Conservation (phyloP, 2,329 filamentous ascomycete genomes). For the Coleophoma eucalyptorum region DNA sequence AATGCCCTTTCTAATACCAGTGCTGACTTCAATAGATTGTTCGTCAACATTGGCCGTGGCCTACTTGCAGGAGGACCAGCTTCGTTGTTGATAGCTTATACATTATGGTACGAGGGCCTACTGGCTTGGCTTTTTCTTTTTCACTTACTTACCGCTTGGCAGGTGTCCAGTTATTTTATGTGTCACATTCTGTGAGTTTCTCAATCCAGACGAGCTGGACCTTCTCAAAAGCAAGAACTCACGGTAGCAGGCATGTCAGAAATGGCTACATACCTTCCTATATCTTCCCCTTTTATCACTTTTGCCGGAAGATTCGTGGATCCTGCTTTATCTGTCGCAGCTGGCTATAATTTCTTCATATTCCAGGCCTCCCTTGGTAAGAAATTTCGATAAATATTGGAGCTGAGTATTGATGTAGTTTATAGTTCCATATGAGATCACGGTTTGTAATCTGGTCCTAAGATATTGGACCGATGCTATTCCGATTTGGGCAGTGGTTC, state of each 20-base stretch:
- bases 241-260: slow-evolving; percentile 33
- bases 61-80: slow-evolving; percentile 56
- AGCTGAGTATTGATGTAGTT: slow-evolving; percentile 48
- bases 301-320: slow-evolving; percentile 50
- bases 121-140: slow-evolving; percentile 24
- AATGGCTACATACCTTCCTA: slow-evolving; percentile 50
- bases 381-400: too few relatives aligned
- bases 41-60: slow-evolving; percentile 49
- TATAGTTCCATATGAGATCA: slow-evolving; percentile 33
- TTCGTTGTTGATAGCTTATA: slow-evolving; percentile 56
- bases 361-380: slow-evolving; percentile 43
- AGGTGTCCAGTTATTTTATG: slow-evolving; percentile 55
- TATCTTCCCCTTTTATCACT: slow-evolving; percentile 46
- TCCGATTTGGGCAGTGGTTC: slow-evolving; percentile 28
- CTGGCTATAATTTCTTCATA: slow-evolving; percentile 58
- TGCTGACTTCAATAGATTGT: slow-evolving; percentile 24
- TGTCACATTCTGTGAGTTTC: slow-evolving; percentile 48
- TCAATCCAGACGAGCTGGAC: slow-evolving; percentile 19
- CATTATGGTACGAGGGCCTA: slow-evolving; percentile 41
- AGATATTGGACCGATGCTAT: slow-evolving; percentile 35
- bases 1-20: not conserved
- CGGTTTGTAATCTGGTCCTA: slow-evolving; percentile 32
- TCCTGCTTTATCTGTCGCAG: slow-evolving; percentile 44
- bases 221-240: slow-evolving; percentile 44
- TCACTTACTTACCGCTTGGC: slow-evolving; percentile 23